A percentile compares a stretch with the other conserved stretches of the same genome.
phyloP scores from a whole-genome alignment of 305 asterid genomes.

The Lippia alba region DNA sequence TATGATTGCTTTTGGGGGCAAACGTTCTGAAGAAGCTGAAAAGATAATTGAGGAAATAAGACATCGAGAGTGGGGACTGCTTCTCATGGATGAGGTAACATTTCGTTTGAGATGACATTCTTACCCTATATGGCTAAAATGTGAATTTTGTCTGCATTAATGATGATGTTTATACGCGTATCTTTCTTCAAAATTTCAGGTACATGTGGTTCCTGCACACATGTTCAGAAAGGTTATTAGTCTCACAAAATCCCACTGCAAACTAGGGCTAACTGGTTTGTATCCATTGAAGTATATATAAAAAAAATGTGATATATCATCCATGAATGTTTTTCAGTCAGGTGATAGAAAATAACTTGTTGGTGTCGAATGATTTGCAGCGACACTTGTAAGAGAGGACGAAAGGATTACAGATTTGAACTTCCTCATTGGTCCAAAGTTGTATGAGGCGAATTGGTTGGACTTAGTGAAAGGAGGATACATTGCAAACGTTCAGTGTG shows the following conservation, averaged over 20 bases:
- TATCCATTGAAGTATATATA: slow-evolving; percentile 8
- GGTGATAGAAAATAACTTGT: slow-evolving; percentile 47
- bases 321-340: slow-evolving; percentile 21
- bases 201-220: slow-evolving; percentile 98
- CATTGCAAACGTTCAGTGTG: slow-evolving; percentile 98
- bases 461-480: slow-evolving; percentile 97
- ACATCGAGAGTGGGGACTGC: slow-evolving; percentile 98
- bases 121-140: slow-evolving; percentile 20
- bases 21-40: slow-evolving; percentile 99
- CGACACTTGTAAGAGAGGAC: slow-evolving; percentile 99
- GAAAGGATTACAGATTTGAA: slow-evolving; percentile 94
- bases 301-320: slow-evolving; percentile 23
- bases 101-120: slow-evolving; percentile 24
- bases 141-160: slow-evolving; percentile 21
- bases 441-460: slow-evolving; percentile 99
- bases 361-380: slow-evolving; percentile 57
- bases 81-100: slow-evolving; percentile 96
- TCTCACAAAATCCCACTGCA: slow-evolving; percentile 95
- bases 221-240: slow-evolving; percentile 97
- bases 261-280: slow-evolving; percentile 92
- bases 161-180: slow-evolving; percentile 25
- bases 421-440: slow-evolving; percentile 97
- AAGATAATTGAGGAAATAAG: slow-evolving; percentile 97
- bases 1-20: slow-evolving; percentile 98
- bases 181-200: slow-evolving; percentile 52